Evolutionary conservation across 2,329 filamentous ascomycete species (phyloP).

Genomic region (Colletotrichum destructivum): DNA sequence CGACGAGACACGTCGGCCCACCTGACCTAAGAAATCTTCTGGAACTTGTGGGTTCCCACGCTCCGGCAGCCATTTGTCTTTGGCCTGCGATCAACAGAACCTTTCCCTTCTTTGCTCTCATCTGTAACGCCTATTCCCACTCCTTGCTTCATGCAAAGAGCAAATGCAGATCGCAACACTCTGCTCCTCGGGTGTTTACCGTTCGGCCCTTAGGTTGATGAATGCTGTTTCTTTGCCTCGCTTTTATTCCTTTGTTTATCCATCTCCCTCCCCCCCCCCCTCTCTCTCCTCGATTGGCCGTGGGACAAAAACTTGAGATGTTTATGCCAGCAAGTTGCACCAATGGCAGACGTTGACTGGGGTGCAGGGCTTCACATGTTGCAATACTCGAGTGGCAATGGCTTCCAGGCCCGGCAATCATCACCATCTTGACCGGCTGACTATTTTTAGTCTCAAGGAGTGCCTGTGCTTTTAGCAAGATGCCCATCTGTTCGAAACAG

Average conservation of each 20-base stretch:
- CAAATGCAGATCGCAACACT: background rate
- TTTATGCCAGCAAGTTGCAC: too few species aligned
- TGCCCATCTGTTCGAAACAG: too few species aligned
- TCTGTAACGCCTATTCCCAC: background rate
- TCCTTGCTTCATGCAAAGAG: background rate
- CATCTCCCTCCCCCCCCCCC: too few species aligned
- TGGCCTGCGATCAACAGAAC: background rate
- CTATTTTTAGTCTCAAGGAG: background rate
- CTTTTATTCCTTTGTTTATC: too few species aligned
- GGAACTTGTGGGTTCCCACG: slow-evolving; percentile 13
- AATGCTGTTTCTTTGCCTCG: too few species aligned
- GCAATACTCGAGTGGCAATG: background rate
- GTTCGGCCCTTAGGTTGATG: too few species aligned
- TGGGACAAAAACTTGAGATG: too few species aligned
- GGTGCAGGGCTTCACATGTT: background rate
- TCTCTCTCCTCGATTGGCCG: too few species aligned
- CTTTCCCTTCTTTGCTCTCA: background rate
- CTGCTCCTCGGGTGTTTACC: background rate
- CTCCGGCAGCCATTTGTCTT: slow-evolving; percentile 9
- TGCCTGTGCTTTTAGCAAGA: background rate
- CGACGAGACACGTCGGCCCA: slow-evolving; percentile 25
- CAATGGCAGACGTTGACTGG: too few species aligned
- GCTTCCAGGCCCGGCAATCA: background rate
- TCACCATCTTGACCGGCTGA: too few species aligned
- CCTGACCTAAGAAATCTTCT: slow-evolving; percentile 23